Base-by-base conservation (phyloP, 148 eudicot genomes). In the Rhododendron williamsianum region DNA sequence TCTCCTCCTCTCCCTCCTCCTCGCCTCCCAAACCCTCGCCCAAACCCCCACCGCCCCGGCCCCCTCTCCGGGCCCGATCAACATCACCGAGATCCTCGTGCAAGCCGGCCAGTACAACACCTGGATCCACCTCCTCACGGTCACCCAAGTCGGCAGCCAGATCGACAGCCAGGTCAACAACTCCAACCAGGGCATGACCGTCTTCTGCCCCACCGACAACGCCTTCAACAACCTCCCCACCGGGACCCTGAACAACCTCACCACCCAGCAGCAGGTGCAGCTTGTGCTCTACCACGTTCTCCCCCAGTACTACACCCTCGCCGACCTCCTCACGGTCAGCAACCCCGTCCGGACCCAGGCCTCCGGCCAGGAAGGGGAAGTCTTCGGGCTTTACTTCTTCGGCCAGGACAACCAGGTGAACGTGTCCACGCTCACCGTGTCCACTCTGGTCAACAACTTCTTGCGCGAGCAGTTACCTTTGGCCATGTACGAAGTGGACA, bases 311-410 rank as follows among this genome's bases (percentile, higher is more conserved):
- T 91, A 91, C 87, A 81, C 77, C 63, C 67, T 89, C 10, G 80
- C 88, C 6, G 86, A 84, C 33, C 89, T 96, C 69, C 67, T 83
- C n/a, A 93, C 98, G 0, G 92, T 90, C 4, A 92, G 93, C 85
- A 94, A 96, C 89, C 98, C 98, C 8, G 91, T 93, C 0, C 78
- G 84, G 25, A 96, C 98, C 58, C 97, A 93, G 38, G 98, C 94
- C 21, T 86, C 90, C 16, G 96, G 95, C 7, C 84, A 90, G 33
- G 88, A 91, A 12, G 91, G 92, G 84, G 86, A 0, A 82, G 88
- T 60, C 6, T 94, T 89, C 81, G 93, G 90, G 13, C 89, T 94
- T 0, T 86, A 85, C 76, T 88, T 93, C 73, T 89, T 89, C 3
- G 88, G 91, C 0, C 30, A 87, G 76, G 90, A 86, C 15, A 91